Evolutionary conservation across 768 basidiomycete genomes (phyloP).

Genomic region (Amanita inopinata): DNA sequence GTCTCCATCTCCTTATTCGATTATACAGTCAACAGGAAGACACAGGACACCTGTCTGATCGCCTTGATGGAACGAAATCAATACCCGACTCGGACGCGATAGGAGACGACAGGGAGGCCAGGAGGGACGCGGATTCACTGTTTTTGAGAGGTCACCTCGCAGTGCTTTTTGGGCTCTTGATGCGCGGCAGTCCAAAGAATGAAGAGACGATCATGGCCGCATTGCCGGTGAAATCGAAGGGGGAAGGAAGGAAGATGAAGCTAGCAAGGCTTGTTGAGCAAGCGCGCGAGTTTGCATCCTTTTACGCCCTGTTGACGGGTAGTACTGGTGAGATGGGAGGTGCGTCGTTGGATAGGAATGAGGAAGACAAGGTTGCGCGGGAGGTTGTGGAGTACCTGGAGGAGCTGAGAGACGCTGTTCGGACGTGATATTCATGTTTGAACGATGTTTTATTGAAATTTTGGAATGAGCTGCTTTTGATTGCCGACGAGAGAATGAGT

Average conservation of each 20-base stretch:
- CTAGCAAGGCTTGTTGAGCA: conserved; percentile 30
- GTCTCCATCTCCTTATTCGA: conserved; percentile 39
- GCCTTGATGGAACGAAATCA: background rate
- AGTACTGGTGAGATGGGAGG: conserved; percentile 9
- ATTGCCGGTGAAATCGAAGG: conserved; percentile 14
- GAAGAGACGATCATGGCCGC: conserved; percentile 23
- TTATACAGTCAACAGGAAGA: conserved; percentile 35
- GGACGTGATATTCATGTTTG: too few species aligned
- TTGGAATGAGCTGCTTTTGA: too few species aligned
- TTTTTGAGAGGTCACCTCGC: conserved; percentile 69
- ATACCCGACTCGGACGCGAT: background rate
- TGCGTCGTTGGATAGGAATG: conserved; percentile 17
- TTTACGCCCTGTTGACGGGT: conserved; percentile 24
- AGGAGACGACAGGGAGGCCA: background rate
- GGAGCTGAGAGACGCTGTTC: conserved; percentile 26
- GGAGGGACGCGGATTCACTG: conserved; percentile 27
- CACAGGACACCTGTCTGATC: background rate
- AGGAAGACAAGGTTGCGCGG: conserved; percentile 32
- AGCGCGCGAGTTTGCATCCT: conserved; percentile 38
- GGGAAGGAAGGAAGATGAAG: conserved; percentile 17
- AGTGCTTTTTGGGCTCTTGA: conserved; percentile 53
- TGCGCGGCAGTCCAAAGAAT: conserved; percentile 29
- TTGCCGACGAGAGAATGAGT: too few species aligned
- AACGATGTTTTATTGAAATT: too few species aligned
- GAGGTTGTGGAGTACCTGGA: conserved; percentile 49